Base-by-base conservation (phyloP, 768 basidiomycete genomes). In the Rhizopogon vinicolor region DNA sequence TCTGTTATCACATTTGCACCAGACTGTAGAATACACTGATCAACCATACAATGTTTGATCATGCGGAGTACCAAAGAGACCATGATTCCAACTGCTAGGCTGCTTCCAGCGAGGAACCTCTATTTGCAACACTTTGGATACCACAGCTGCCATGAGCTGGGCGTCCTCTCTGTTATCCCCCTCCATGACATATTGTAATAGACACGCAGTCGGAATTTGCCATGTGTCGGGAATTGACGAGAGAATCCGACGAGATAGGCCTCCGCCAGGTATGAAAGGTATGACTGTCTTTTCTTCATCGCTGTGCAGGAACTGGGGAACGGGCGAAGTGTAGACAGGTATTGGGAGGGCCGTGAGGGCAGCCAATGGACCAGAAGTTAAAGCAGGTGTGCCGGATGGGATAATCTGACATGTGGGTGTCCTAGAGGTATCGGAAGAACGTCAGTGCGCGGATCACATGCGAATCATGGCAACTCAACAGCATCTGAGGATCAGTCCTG, bases 111-210 rank as follows among this genome's bases (percentile, higher is more conserved):
- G 64, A 53, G 51, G 54, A 53, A 63, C 53, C 41, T 79, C 74
- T 16, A 72, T 58, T 3, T 69, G 75, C 31, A 87, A 51, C 3
- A 79, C 74, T 58, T 78, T 83, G 41, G 75, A 72, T 7, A 78
- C 74, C 28, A 78, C 81, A 5, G 73, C 71, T 3, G 88, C 86
- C 41, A 89, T 73, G 37, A 84, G 63, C 18, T 75, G 74, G 0
- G 91, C 90, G 66, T 93, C 91, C 16, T 66, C 74, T 55, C 85
- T 76, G 62, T 93, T 93, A 66, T 93, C 91, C 2, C 91, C 91
- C 64, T 93, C 91, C 55, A 89, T 74, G 10, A 84, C 89, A 63
- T 89, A 93, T 45, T 89, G 87, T 46, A 91, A 72, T 9, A 93
- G 68, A 14, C 79, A 74, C 0, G 78, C 81, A 1, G 78, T 80